A percentile compares a stretch with the other conserved stretches of the same genome.
Conservation (phyloP, 805 yeast species). For the Metschnikowia henanensis region DNA sequence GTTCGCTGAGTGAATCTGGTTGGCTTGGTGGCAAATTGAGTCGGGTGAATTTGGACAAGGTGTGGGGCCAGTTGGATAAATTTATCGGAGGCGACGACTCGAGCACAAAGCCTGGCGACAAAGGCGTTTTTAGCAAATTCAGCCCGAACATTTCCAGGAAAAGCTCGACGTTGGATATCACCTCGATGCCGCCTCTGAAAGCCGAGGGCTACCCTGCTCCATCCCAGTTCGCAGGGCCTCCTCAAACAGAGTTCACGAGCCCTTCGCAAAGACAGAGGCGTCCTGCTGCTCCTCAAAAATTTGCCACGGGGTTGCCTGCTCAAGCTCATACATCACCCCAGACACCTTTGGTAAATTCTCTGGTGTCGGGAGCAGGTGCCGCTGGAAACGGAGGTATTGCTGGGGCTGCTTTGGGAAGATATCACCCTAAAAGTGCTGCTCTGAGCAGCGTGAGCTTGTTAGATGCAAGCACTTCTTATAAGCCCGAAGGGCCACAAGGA, state of each 20-base stretch:
- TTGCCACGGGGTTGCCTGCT: constrained; percentile 1
- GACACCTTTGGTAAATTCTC: constrained; percentile 1
- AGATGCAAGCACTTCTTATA: constrained; percentile 3
- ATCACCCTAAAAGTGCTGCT: constrained; percentile 9
- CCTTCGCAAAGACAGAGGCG: constrained; percentile 11
- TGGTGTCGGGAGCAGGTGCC: too few species aligned
- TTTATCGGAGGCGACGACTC: constrained; percentile 82
- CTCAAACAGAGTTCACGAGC: constrained; percentile 13
- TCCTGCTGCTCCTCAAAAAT: not conserved
- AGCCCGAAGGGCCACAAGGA: not conserved
- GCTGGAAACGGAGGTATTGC: not conserved
- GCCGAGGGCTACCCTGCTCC: constrained; percentile 4
- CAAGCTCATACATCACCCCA: constrained; percentile 4
- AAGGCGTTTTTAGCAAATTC: constrained; percentile 68
- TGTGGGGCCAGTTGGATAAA: constrained; percentile 88
- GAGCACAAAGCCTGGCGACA: constrained; percentile 37
- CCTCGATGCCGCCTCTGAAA: constrained; percentile 3
- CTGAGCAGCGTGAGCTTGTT: constrained; percentile 13
- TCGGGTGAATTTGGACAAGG: constrained; percentile 71
- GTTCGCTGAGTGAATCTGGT: constrained; percentile 46
- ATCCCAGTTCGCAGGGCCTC: constrained; percentile 1
- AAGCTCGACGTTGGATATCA: constrained; percentile 39
- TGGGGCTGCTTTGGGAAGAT: constrained; percentile 4
- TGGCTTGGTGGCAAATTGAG: constrained; percentile 66
- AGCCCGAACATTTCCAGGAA: constrained; percentile 68